A percentile compares a stretch with the other conserved stretches of the same genome.
These are phyloP conservation scores for Astragalus glycyphyllos DNA, from an alignment of 306 rosid genomes.

Conservation along the genomic window DNA sequence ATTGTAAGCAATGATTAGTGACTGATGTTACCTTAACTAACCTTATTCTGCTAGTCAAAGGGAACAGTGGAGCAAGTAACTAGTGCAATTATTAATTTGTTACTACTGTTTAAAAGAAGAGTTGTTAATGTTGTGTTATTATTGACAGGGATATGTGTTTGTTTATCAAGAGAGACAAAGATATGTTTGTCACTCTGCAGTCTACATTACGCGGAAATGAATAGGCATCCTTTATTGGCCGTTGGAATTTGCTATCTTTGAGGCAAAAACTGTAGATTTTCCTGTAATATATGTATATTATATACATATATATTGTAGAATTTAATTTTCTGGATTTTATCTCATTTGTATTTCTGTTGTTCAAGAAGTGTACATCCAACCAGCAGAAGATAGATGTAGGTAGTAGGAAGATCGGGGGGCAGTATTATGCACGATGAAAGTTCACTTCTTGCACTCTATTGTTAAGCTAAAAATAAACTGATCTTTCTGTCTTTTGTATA, in stretches of 20 bases:
- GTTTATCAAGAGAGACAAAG: constrained; percentile 4
- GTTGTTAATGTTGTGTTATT: constrained; percentile 35
- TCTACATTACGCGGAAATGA: constrained; percentile 40
- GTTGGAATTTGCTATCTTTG: constrained; percentile 44
- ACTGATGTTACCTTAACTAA: not conserved
- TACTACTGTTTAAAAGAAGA: not conserved
- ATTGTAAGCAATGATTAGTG: not conserved
- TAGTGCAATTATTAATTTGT: not conserved
- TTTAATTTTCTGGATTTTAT: constrained; percentile 34
- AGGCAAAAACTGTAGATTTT: constrained; percentile 55
- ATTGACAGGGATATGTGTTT: constrained; percentile 45
- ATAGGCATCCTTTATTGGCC: constrained; percentile 45
- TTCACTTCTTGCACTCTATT: too few relatives aligned
- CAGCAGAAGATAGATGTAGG: constrained; percentile 37
- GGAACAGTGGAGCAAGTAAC: constrained; percentile 24
- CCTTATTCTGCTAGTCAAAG: constrained; percentile 1
- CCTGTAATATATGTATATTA: constrained; percentile 21
- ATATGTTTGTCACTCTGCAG: constrained; percentile 29
- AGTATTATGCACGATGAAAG: too few relatives aligned
- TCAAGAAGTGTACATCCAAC: constrained; percentile 56
- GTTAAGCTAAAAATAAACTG: too few relatives aligned
- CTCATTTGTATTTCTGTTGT: constrained; percentile 49
- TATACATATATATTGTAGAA: constrained; percentile 17
- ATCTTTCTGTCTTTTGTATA: too few relatives aligned
- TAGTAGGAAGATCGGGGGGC: not conserved